phyloP scores from a whole-genome alignment of 2,329 filamentous ascomycete genomes.

The Beauveria caledonica region DNA sequence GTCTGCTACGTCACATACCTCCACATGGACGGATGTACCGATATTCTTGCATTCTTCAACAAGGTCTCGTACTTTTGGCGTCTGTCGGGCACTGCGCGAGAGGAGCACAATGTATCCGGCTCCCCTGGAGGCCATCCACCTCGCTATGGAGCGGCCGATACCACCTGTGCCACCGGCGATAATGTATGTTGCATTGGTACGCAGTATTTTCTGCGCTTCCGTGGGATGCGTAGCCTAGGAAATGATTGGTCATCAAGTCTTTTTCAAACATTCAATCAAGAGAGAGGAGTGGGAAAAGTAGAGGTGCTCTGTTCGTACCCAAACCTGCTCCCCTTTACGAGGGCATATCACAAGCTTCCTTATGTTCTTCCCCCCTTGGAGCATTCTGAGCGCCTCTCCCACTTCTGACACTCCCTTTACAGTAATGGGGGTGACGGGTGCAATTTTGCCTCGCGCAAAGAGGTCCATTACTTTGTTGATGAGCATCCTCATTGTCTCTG shows the following conservation, averaged over 20 bases:
- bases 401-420: no score
- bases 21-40: slow-evolving; percentile 38
- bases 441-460: slow-evolving; percentile 14
- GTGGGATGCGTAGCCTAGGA: slow-evolving; percentile 20
- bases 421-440: no score
- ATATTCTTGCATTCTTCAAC: slow-evolving; percentile 28
- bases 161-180: slow-evolving; percentile 45
- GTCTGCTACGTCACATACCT: slow-evolving; percentile 41
- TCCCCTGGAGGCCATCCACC: slow-evolving; percentile 40
- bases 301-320: no score
- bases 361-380: no score
- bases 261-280: slow-evolving; percentile 4
- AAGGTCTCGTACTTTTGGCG: slow-evolving; percentile 31
- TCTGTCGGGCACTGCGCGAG: slow-evolving; percentile 38
- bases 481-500: slow-evolving; percentile 31
- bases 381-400: no score
- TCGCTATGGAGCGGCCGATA: slow-evolving; percentile 39
- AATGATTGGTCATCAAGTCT: slow-evolving; percentile 37
- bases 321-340: no score
- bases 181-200: slow-evolving; percentile 37
- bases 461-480: slow-evolving; percentile 29
- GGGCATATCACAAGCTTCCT: no score
- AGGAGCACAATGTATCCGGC: slow-evolving; percentile 40
- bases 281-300: no score
- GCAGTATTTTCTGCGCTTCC: slow-evolving; percentile 23